Evolutionary conservation across 176 grass and related monocot species (phyloP).

Genomic region (Cenchrus americanus): DNA sequence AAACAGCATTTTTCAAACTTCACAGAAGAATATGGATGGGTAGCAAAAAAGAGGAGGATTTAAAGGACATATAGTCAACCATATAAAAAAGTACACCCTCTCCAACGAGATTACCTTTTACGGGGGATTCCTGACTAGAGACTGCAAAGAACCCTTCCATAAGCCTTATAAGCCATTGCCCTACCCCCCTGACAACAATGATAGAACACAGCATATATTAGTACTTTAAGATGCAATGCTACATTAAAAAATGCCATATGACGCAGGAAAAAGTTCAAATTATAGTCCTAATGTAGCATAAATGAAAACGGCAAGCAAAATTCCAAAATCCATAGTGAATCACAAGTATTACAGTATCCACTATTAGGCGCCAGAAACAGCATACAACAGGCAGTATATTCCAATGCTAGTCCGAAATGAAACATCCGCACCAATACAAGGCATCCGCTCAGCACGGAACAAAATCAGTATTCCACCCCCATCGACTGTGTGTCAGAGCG

Average conservation of each 20-base stretch:
- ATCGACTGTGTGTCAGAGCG: not conserved
- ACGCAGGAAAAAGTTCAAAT: not conserved
- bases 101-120: slow-evolving; percentile 28
- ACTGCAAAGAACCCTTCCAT: slow-evolving; percentile 71
- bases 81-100: slow-evolving; percentile 11
- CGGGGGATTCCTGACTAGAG: slow-evolving; percentile 35
- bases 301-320: too few relatives aligned
- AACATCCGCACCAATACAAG: not conserved
- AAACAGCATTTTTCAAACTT: not conserved
- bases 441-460: slow-evolving; percentile 5
- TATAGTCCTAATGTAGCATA: not conserved
- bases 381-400: not conserved
- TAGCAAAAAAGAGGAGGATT: not conserved
- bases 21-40: not conserved
- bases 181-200: slow-evolving; percentile 67
- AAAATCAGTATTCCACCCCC: slow-evolving; percentile 8
- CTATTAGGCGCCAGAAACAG: not conserved
- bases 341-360: not conserved
- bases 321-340: too few relatives aligned
- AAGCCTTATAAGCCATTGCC: slow-evolving; percentile 52
- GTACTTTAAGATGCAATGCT: too few relatives aligned
- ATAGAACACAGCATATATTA: not conserved
- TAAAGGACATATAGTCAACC: slow-evolving; percentile 1
- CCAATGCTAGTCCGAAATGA: not conserved
- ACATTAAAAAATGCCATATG: not conserved